phyloP scores from a whole-genome alignment of 345 rosid species.

The Arabis hirsuta region DNA sequence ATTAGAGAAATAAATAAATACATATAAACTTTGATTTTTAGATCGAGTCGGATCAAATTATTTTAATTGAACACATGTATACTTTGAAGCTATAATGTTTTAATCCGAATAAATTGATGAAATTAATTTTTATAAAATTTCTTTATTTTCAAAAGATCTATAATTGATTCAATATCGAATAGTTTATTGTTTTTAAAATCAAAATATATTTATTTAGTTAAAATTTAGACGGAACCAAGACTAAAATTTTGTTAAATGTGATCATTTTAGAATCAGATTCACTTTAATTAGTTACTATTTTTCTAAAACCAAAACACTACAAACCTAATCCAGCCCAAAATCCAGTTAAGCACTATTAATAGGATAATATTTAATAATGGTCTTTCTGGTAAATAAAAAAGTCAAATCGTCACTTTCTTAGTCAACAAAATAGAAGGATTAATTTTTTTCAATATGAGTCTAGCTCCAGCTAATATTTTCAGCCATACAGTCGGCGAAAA shows the following conservation, averaged over 20 bases:
- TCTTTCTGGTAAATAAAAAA: conserved; percentile 34
- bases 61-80: too few species aligned
- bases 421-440: conserved; percentile 15
- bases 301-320: not conserved
- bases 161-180: not conserved
- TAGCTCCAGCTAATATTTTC: conserved; percentile 52
- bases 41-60: too few species aligned
- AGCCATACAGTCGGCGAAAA: conserved; percentile 41
- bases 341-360: conserved; percentile 8
- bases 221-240: not conserved
- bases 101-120: not conserved
- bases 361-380: conserved; percentile 42
- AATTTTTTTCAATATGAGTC: conserved; percentile 33
- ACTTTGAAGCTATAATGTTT: not conserved
- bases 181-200: too few species aligned
- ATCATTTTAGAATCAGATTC: not conserved
- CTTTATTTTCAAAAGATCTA: not conserved
- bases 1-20: too few species aligned
- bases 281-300: conserved; percentile 22
- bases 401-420: conserved; percentile 51
- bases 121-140: not conserved
- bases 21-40: too few species aligned
- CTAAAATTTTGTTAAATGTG: not conserved
- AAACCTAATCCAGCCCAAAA: not conserved
- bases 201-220: not conserved